Base-by-base conservation (phyloP, 805 yeast genomes). In the Yamadazyma paraphyllophila region DNA sequence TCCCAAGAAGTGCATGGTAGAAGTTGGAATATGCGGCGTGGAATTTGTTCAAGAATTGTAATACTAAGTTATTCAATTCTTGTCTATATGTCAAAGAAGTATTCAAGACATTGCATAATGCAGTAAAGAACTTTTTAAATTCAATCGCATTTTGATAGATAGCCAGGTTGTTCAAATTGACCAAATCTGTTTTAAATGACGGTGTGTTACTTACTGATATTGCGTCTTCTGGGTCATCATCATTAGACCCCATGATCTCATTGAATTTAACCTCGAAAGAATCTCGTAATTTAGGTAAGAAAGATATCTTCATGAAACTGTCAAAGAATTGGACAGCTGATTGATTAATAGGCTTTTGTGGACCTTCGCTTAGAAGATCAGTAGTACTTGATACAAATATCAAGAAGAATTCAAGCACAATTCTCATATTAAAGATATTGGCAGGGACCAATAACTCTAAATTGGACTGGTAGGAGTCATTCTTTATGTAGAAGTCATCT, bases 371-470 rank as follows among this genome's bases (percentile, higher is more conserved):
- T n/a, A 36, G 16, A 12, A 40, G 37, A 13, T 32, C 36, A 9
- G 46, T 39, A 1, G 86, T 67, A 1, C 87, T 82, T 37, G 86
- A 82, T 20, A 81, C 70, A 57, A 88, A 88, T 10, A 81, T 66
- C 39, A 88, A 71, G 32, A 88, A 80, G 32, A 87, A 83, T 46
- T 86, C 96, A 40, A 88, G 63, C 12, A 90, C 76, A 4, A 86
- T 76, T 52, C 91, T 76, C 84, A 91, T 88, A 56, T 90, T 88
- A 63, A 85, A 82, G 12, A 89, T 76, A 56, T 81, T 82, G 2
- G 88, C 81, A 0, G 82, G 80, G 2, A 87, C 85, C 32, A 88
- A 63, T 3, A 82, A 74, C 49, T 84, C 82, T 43, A 83, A 83
- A 53, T 78, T 76, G 16, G 80, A 71, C 48, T 65, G 67, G 48